phyloP scores from a whole-genome alignment of 106 monocot species.

The Vanilla planifolia region DNA sequence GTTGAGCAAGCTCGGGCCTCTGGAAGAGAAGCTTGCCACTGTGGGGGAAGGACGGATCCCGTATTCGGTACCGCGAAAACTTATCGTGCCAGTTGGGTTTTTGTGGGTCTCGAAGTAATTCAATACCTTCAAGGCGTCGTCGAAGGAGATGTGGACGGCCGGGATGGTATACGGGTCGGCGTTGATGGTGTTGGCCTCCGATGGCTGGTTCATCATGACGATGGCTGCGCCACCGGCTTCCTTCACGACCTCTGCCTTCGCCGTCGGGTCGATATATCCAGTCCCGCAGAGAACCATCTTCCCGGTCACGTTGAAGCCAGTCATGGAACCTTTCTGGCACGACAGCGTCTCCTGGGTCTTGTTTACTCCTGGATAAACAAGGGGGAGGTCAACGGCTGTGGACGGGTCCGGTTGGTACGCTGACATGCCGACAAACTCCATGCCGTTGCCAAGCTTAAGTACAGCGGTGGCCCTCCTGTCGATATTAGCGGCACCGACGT shows the following conservation, averaged over 20 bases:
- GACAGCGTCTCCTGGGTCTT: too few relatives aligned
- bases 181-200: neutral
- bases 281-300: neutral
- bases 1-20: constrained; percentile 16
- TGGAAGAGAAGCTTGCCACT: constrained; percentile 19
- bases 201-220: neutral
- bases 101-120: neutral
- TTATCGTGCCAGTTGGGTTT: neutral
- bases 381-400: neutral
- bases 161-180: constrained; percentile 16
- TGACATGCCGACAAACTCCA: too few relatives aligned
- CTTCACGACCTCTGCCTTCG: neutral
- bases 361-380: neutral
- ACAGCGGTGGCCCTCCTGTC: neutral
- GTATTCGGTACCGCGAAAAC: neutral
- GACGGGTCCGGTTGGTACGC: too few relatives aligned
- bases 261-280: neutral
- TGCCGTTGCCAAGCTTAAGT: neutral
- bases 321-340: neutral
- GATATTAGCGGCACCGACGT: neutral
- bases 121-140: constrained; percentile 2
- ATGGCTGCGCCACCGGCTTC: neutral
- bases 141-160: constrained; percentile 3
- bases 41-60: neutral
- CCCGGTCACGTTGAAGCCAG: neutral